Evolutionary conservation across 257 asterid species (phyloP).

Genomic region (Penstemon eatonii): DNA sequence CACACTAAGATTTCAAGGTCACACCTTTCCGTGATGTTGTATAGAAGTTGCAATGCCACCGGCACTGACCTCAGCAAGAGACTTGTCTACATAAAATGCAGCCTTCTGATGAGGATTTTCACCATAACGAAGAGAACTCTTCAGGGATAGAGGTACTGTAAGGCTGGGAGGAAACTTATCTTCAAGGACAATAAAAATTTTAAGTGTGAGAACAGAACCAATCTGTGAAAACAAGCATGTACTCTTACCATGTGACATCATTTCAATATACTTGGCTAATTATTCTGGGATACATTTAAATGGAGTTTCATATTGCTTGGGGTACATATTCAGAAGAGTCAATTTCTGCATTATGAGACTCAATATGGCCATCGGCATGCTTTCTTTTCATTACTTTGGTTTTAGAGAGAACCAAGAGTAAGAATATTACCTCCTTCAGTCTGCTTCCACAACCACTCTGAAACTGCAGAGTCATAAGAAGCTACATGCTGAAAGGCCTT

Average conservation of each 20-base stretch:
- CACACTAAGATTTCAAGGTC: constrained; percentile 3
- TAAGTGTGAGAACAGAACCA: constrained; percentile 20
- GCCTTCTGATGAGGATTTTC: constrained; percentile 99
- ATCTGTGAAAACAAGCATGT: neutral
- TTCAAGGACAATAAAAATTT: constrained; percentile 32
- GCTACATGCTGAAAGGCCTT: constrained; percentile 96
- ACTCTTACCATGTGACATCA: neutral
- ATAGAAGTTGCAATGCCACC: constrained; percentile 93
- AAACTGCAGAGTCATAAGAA: constrained; percentile 98
- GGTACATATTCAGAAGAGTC: too few relatives aligned
- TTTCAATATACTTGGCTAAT: neutral
- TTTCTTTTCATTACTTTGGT: constrained; percentile 7
- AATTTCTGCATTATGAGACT: too few relatives aligned
- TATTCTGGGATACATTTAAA: too few relatives aligned
- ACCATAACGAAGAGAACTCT: constrained; percentile 89
- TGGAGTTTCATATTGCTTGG: too few relatives aligned
- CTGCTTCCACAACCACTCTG: constrained; percentile 98
- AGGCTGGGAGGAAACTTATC: constrained; percentile 79
- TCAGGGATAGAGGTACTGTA: constrained; percentile 75
- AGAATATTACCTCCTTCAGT: constrained; percentile 64
- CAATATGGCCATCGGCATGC: neutral
- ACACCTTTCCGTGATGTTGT: constrained; percentile 96
- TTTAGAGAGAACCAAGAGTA: constrained; percentile 2
- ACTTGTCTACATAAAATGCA: constrained; percentile 86
- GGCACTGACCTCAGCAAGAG: constrained; percentile 89